These are phyloP conservation scores for Mycena belliarum DNA, from an alignment of 768 basidiomycete species.

Conservation along the genomic window DNA sequence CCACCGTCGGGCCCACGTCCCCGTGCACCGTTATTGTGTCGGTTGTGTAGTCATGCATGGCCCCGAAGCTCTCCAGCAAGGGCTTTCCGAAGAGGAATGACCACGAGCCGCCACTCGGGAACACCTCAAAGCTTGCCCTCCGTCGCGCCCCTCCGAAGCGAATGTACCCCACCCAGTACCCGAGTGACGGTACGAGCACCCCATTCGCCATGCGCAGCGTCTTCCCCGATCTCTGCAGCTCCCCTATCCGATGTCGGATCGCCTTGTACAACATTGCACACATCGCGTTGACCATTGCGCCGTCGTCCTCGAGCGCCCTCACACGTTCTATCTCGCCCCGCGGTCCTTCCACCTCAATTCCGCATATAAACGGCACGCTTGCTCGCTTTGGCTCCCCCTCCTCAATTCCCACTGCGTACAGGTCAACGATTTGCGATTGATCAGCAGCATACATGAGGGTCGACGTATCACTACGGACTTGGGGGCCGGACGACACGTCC, in stretches of 20 bases:
- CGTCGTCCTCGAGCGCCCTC: constrained; percentile 14
- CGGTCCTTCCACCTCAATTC: constrained; percentile 15
- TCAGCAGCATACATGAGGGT: neutral
- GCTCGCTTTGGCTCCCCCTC: neutral
- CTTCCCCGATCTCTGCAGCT: constrained; percentile 6
- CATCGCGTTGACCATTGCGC: constrained; percentile 22
- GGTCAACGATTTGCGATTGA: neutral
- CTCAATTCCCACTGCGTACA: constrained; percentile 1
- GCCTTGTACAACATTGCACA: neutral
- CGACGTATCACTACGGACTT: neutral
- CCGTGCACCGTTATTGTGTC: constrained; percentile 7
- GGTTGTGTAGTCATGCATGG: constrained; percentile 17
- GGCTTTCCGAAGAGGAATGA: constrained; percentile 19
- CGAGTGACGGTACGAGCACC: constrained; percentile 21
- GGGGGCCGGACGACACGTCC: neutral
- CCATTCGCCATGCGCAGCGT: constrained; percentile 35
- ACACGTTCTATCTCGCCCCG: constrained; percentile 16
- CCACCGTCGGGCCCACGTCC: neutral
- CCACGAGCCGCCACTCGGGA: constrained; percentile 23
- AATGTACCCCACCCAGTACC: constrained; percentile 25
- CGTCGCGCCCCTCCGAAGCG: constrained; percentile 6
- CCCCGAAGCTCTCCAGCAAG: constrained; percentile 13
- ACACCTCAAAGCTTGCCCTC: constrained; percentile 23
- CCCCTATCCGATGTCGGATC: neutral
- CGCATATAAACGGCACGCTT: constrained; percentile 7